Percentiles rank a stretch among this genome's conserved stretches.
Conservation (phyloP, 1,139 yeast genomes). For the Candida pseudocylindracea region DNA sequence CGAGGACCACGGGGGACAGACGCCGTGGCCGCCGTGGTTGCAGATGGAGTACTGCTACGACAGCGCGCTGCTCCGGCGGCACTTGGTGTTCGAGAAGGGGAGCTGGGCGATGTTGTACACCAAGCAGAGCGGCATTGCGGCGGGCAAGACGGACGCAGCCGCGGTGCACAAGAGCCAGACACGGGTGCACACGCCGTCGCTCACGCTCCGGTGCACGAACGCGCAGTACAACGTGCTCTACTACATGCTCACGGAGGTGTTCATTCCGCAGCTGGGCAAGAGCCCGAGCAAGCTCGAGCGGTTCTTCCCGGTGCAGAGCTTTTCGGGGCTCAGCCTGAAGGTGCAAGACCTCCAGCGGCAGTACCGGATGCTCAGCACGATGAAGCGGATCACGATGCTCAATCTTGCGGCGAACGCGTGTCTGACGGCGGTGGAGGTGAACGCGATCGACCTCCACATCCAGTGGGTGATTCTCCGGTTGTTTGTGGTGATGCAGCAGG, state of each 20-base stretch:
- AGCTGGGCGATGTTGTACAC: slow-evolving; percentile 40
- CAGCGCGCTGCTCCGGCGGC: slow-evolving; percentile 26
- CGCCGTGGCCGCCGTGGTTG: slow-evolving; percentile 69
- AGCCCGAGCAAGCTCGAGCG: too few species aligned
- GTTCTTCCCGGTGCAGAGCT: too few species aligned
- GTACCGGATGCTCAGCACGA: neutral
- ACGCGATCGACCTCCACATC: slow-evolving; percentile 30
- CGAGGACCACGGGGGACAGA: neutral
- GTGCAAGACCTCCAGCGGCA: neutral
- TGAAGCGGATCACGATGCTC: neutral
- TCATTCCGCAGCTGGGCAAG: too few species aligned
- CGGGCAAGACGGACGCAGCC: too few species aligned
- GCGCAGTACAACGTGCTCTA: too few species aligned
- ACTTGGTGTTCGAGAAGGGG: slow-evolving; percentile 39
- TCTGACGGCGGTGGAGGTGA: slow-evolving; percentile 9
- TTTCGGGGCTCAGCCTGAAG: too few species aligned
- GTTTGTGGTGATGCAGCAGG: neutral
- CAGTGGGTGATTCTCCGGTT: slow-evolving; percentile 30
- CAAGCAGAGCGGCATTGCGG: slow-evolving; percentile 43
- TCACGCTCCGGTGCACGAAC: neutral
- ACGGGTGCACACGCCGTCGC: slow-evolving; percentile 4
- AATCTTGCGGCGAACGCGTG: slow-evolving; percentile 2
- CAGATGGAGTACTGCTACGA: slow-evolving; percentile 58
- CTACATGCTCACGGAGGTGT: too few species aligned
- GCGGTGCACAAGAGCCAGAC: slow-evolving; percentile 8